Evolutionary conservation across 2,329 filamentous ascomycete species (phyloP).

Genomic region (Aotearoamyces nothofagi): DNA sequence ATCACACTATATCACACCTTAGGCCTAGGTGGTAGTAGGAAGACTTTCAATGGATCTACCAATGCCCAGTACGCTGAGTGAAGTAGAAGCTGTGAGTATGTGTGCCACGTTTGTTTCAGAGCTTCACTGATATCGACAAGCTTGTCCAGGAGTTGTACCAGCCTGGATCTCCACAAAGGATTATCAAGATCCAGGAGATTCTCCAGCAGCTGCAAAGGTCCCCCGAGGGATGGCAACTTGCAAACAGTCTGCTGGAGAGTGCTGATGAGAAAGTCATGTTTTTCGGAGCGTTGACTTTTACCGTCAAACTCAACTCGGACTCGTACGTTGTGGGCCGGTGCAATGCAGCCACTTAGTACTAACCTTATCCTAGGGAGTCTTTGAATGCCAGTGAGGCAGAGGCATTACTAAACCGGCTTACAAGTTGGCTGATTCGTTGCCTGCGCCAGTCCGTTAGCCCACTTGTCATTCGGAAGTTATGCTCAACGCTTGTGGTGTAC

Average conservation of each 20-base stretch:
- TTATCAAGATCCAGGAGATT: constrained; percentile 49
- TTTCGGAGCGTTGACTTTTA: constrained; percentile 84
- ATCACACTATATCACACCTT: no score
- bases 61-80: no score
- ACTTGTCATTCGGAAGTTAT: constrained; percentile 58
- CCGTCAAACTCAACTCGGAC: constrained; percentile 88
- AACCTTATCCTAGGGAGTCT: constrained; percentile 14
- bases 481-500: constrained; percentile 61
- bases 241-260: constrained; percentile 56
- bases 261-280: constrained; percentile 68
- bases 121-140: constrained; percentile 10
- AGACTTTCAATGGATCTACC: constrained; percentile 1
- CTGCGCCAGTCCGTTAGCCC: constrained; percentile 34
- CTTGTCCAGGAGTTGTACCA: constrained; percentile 35
- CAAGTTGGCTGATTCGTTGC: constrained; percentile 45
- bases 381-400: constrained; percentile 39
- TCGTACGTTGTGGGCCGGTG: no score
- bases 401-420: constrained; percentile 42
- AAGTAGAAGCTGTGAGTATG: no score
- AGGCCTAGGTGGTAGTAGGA: no score
- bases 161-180: constrained; percentile 24
- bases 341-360: no score
- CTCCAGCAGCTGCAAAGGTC: constrained; percentile 69
- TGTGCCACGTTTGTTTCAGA: no score
- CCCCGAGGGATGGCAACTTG: constrained; percentile 71